A percentile compares a stretch with the other conserved stretches of the same genome.
Conservation (phyloP, 768 basidiomycete species). For the Chiua virens region DNA sequence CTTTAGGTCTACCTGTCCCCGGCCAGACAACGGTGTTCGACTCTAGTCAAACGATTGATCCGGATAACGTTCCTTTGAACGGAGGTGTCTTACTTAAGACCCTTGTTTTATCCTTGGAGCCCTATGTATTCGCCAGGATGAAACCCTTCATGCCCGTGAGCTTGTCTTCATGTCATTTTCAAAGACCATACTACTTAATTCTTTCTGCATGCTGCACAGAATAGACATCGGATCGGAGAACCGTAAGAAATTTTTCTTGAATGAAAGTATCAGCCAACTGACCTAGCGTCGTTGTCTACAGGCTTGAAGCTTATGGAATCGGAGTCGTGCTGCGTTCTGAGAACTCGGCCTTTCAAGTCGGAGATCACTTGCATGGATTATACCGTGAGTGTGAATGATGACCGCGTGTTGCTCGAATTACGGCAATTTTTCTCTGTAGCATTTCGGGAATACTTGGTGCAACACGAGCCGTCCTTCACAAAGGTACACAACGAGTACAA, state of each 20-base stretch:
- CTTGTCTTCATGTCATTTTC: no score
- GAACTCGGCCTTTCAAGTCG: slow-evolving; percentile 6
- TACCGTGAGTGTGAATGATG: slow-evolving; percentile 22
- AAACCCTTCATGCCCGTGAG: background rate
- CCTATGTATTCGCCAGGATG: background rate
- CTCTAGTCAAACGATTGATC: background rate
- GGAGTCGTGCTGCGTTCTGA: slow-evolving; percentile 28
- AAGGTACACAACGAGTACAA: slow-evolving; percentile 27
- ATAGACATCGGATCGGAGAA: slow-evolving; percentile 5
- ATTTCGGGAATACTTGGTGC: slow-evolving; percentile 19
- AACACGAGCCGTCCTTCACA: background rate
- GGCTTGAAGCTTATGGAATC: slow-evolving; percentile 41
- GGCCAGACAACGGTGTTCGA: background rate
- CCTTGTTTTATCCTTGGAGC: background rate
- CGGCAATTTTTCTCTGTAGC: no score
- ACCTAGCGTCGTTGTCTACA: no score
- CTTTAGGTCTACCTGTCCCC: background rate
- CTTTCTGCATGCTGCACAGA: background rate
- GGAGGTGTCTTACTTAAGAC: background rate
- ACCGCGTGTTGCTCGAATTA: no score
- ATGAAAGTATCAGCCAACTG: no score
- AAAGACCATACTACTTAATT: background rate
- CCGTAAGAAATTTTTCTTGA: background rate
- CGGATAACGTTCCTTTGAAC: background rate
- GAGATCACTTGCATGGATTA: slow-evolving; percentile 23